Evolutionary conservation across 2,329 filamentous ascomycete genomes (phyloP), one percentile per base, ranked within the genome.

Genomic region (Fusarium torreyae): DNA sequence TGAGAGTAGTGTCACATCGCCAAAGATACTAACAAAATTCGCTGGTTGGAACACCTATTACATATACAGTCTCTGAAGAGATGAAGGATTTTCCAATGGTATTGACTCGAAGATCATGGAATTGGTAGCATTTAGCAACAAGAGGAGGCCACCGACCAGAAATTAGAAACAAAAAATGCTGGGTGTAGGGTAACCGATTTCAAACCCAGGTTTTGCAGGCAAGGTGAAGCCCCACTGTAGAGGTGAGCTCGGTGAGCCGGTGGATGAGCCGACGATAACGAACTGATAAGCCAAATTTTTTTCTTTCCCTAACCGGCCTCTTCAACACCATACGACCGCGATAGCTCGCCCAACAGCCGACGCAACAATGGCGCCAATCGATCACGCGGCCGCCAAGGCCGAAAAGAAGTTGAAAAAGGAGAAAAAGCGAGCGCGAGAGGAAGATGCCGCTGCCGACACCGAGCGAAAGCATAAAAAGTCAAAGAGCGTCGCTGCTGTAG

Each of bases 391-490:
- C 28, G 54, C 72, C 24, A 81, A 77, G 66, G 62, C 77, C 24
- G 81, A 82, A 8, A 82, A 82, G 74, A 81, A 81, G 66, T 72
- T 73, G 51, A 82, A 79, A 52, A 81, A 80, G 61, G 77, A 83
- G 45, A 84, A 84, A 77, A 85, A 85, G 77, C 81, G 83, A 43
- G 74, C 78, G 8, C 76, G 83, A 43, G 83, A 85, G 49, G 82
- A 84, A 26, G 82, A 85, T 39, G 72, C 70, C 20, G 59, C 68
- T 9, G 78, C 77, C 40, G 78, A 80, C 46, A 74, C 76, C 36
- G 83, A 85, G 63, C 81, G 82, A 72, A 84, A 83, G 75, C 79
- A 84, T 71, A 86, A 87, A 70, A 84, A 83, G 63, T 83, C 84
- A 7, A 86, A 84, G 76, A 84, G 79, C 80, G 81, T 81, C 75